Evolutionary conservation across 2,329 filamentous ascomycete species (phyloP), one percentile per base, ranked within the genome.

Genomic region (Alternaria tenuissima): DNA sequence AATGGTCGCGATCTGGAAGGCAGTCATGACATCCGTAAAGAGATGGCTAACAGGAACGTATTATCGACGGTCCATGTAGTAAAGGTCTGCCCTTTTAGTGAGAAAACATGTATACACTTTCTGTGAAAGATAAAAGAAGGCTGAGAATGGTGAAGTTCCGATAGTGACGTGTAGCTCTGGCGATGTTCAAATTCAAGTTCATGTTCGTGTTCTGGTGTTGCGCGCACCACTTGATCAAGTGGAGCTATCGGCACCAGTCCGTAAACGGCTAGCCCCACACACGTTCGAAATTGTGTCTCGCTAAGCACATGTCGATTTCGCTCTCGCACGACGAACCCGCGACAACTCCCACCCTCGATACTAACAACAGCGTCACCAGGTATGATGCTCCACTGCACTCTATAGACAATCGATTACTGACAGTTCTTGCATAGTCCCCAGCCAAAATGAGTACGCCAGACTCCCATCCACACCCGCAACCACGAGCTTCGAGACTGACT

Each of bases 371-470:
- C 74, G 69, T 73, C 71, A 72, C 70, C 62, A 76, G 74, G 76
- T 78, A 74, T 46, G 74, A 55, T 43, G 41, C 47, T 53, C 46
- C 63, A 39, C 38, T 14, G 36, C 39, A n/a, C 47, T 41, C 22
- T n/a, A n/a, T 18, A 38, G 38, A 42, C 43, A 44, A 36, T 42
- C 57, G 43, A 58, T 65, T 57, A 64, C 72, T 77, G 65, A 76
- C 63, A 57, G 47, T 46, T 36, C 44, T 48, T 53, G 3, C 54
- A 24, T 62, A 78, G 76, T 81, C 80, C 82, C 80, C 84, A 80
- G 83, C 81, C 84, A 86, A 81, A 76, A 86, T 86, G 84, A 86
- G 84, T 86, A 85, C 80, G 84, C 82, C 65, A 61, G 60, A 62
- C 68, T 56, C 61, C 58, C 60, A 54, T 62, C 52, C 58, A 60